Evolutionary conservation across 2,329 filamentous ascomycete genomes (phyloP).

Genomic region (Bipolaris zeicola): DNA sequence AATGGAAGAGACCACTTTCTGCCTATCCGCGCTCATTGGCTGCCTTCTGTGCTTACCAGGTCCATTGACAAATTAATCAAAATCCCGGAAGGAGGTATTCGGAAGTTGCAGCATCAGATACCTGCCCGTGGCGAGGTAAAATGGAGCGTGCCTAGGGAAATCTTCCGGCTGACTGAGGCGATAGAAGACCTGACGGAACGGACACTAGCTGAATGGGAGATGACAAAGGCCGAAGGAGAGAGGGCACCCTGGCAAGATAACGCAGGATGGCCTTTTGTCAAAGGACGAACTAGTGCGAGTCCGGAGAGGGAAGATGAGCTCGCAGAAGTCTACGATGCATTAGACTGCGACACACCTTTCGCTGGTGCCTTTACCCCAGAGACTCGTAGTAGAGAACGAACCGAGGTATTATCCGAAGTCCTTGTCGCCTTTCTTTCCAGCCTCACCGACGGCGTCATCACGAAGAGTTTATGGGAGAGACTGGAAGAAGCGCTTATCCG

Average conservation of each 20-base stretch:
- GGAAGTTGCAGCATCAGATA: constrained; percentile 68
- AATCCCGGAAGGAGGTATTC: constrained; percentile 77
- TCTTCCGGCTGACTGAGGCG: constrained; percentile 86
- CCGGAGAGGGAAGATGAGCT: constrained; percentile 51
- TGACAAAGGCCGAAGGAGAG: constrained; percentile 54
- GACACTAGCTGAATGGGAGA: constrained; percentile 66
- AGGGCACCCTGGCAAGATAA: constrained; percentile 60
- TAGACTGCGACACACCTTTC: constrained; percentile 73
- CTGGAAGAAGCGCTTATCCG: constrained; percentile 33
- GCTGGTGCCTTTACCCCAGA: constrained; percentile 63
- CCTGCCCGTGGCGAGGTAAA: constrained; percentile 56
- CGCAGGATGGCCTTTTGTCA: constrained; percentile 65
- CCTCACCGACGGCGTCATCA: constrained; percentile 79
- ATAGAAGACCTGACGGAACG: constrained; percentile 67
- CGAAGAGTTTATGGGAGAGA: constrained; percentile 68
- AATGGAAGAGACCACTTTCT: constrained; percentile 92
- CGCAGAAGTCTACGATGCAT: constrained; percentile 62
- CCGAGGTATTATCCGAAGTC: constrained; percentile 75
- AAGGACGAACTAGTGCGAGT: constrained; percentile 49
- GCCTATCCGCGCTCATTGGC: constrained; percentile 77
- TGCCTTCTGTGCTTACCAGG: constrained; percentile 79
- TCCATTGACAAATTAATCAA: constrained; percentile 88
- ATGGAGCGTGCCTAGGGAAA: constrained; percentile 83
- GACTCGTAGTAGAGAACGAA: constrained; percentile 66
- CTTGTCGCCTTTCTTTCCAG: constrained; percentile 76